Base-by-base conservation (phyloP, 257 asterid species). In the Euphrasia confusa region DNA sequence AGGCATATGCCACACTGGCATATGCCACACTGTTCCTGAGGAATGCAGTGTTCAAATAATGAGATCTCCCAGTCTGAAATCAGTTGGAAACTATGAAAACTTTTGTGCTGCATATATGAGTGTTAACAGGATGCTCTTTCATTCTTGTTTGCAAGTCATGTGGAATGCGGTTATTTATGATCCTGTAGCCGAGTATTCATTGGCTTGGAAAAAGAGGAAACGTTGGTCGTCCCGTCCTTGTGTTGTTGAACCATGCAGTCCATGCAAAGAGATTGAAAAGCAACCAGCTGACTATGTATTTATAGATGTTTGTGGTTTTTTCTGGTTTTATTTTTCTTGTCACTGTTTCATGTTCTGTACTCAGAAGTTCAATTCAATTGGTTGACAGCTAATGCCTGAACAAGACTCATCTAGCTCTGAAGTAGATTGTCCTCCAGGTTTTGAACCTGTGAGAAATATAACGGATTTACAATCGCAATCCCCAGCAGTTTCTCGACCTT, bases 341-440 rank as follows among this genome's bases (percentile, higher is more conserved):
- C 39, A 39, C 13, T 77, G 37, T 66, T 14, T 74, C n/a, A 21
- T 57, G 32, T 60, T 76, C 68, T 72, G 58, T 37, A 7, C 42
- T 37, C 42, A 37, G 42, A 77, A 68, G 14, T 68, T 28, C 30
- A 40, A 65, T 73, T 58, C 28, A 49, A 67, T 77, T 76, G 69
- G 68, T 76, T 78, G 66, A 67, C 85, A 79, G 93, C 76, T 71
- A 71, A 64, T 54, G 14, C 63, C 33, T 7, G 75, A 75, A 66
- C 88, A 72, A 71, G 86, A 83, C 57, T 54, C 77, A 39, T 74
- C 80, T 53, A 69, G 58, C 61, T 67, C 78, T 53, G 89, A 86
- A 74, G 74, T 66, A 60, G 95, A 83, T 63, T 83, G 75, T 30
- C 97, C 97, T 67, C 97, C 97, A 15, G 99, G 96, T 68, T 92